Evolutionary conservation across 345 rosid species (phyloP).

Genomic region (Mercurialis annua): DNA sequence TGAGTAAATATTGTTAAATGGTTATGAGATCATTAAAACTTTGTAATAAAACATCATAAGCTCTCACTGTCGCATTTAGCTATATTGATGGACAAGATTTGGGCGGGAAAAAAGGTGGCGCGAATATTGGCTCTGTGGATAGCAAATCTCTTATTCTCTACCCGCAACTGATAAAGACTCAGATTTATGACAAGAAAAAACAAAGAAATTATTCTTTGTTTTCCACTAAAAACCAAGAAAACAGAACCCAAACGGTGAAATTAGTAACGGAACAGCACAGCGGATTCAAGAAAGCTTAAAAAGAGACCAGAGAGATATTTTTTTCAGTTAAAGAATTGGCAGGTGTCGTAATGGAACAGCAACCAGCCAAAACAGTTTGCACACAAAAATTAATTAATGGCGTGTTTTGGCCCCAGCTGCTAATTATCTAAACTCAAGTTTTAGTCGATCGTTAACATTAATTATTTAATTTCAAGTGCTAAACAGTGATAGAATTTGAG

Average conservation of each 20-base stretch:
- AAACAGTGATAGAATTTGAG: constrained; percentile 27
- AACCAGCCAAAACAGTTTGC: constrained; percentile 34
- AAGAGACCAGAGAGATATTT: too few species aligned
- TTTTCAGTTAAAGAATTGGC: constrained; percentile 19
- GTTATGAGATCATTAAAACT: constrained; percentile 3
- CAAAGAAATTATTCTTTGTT: background rate
- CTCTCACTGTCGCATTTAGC: constrained; percentile 39
- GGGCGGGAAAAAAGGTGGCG: constrained; percentile 39
- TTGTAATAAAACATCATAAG: constrained; percentile 32
- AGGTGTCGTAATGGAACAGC: constrained; percentile 52
- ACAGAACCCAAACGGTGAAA: too few species aligned
- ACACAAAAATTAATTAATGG: constrained; percentile 11
- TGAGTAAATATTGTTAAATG: constrained; percentile 21
- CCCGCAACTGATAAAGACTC: constrained; percentile 57
- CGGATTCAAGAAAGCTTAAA: too few species aligned
- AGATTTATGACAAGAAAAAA: background rate
- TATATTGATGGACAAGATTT: constrained; percentile 58
- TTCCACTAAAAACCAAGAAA: background rate
- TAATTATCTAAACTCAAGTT: constrained; percentile 35
- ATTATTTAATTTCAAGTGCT: constrained; percentile 20
- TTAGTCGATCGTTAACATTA: constrained; percentile 47
- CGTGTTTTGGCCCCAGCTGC: constrained; percentile 30
- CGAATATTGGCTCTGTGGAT: constrained; percentile 24
- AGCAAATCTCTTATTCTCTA: constrained; percentile 15
- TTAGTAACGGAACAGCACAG: too few species aligned